phyloP scores from a whole-genome alignment of 1,284 basidiomycete species.

The Tremellales sp. region DNA sequence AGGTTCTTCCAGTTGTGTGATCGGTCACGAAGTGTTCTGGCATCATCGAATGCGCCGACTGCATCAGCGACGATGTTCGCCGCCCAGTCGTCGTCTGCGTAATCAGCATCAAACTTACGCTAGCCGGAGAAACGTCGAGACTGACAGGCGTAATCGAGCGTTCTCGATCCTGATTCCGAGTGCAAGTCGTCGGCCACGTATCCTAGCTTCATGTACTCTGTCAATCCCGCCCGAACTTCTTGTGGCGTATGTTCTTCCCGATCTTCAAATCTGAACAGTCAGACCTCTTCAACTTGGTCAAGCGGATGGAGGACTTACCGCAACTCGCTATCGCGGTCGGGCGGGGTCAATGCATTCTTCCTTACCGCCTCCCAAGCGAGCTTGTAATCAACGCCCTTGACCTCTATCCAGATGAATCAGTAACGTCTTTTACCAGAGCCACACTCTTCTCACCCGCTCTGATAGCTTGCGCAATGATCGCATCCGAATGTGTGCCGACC shows the following conservation, averaged over 20 bases:
- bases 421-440: no score
- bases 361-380: constrained; percentile 69
- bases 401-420: constrained; percentile 14
- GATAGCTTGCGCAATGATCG: constrained; percentile 72
- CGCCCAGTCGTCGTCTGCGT: constrained; percentile 70
- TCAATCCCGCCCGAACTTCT: constrained; percentile 73
- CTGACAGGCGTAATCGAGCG: constrained; percentile 72
- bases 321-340: constrained; percentile 59
- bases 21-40: constrained; percentile 57
- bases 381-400: constrained; percentile 59
- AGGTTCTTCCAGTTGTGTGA: constrained; percentile 58
- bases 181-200: constrained; percentile 77
- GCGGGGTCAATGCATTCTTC: constrained; percentile 64
- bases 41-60: constrained; percentile 55
- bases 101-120: not conserved
- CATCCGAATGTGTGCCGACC: constrained; percentile 76
- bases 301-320: constrained; percentile 49
- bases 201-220: constrained; percentile 62
- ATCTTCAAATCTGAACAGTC: constrained; percentile 62
- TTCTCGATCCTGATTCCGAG: constrained; percentile 70
- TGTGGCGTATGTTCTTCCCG: constrained; percentile 75
- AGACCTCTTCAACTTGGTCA: not conserved
- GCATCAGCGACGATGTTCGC: constrained; percentile 59
- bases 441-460: constrained; percentile 45
- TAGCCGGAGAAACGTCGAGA: constrained; percentile 2